Conservation (phyloP, 2,329 filamentous ascomycete species). For the Colletotrichum gloeosporioides region DNA sequence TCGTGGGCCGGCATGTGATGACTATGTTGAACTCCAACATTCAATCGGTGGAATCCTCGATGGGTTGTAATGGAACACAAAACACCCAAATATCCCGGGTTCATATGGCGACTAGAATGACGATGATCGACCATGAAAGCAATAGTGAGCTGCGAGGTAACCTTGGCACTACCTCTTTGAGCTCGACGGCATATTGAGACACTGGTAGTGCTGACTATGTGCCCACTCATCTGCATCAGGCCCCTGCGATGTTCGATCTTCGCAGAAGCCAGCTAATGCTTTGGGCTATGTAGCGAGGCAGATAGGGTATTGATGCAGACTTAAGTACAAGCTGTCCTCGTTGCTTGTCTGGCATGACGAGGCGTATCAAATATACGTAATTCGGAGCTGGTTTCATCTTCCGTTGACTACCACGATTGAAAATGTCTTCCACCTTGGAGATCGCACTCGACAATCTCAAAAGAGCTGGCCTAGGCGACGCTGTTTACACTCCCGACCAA, state of each 20-base stretch:
- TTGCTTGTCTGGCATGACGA: background rate
- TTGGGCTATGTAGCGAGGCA: background rate
- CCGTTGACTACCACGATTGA: background rate
- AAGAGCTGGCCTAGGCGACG: background rate
- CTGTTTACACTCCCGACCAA: background rate
- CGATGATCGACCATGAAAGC: background rate
- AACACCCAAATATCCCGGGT: accelerated
- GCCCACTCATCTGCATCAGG: background rate
- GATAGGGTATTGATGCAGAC: no score
- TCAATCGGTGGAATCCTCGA: accelerated
- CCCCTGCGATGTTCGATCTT: background rate
- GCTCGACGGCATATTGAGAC: background rate
- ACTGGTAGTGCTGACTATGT: background rate
- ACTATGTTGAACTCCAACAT: background rate
- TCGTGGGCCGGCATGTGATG: no score
- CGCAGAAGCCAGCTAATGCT: background rate
- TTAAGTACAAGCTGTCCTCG: background rate
- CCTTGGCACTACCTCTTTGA: background rate
- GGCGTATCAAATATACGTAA: background rate
- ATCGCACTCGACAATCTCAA: background rate
- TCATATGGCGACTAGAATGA: accelerated
- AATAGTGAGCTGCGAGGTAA: background rate
- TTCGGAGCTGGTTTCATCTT: background rate
- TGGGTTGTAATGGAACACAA: accelerated
- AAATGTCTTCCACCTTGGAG: background rate